phyloP scores from a whole-genome alignment of 441 rosid genomes.

The Croton laevigatus region DNA sequence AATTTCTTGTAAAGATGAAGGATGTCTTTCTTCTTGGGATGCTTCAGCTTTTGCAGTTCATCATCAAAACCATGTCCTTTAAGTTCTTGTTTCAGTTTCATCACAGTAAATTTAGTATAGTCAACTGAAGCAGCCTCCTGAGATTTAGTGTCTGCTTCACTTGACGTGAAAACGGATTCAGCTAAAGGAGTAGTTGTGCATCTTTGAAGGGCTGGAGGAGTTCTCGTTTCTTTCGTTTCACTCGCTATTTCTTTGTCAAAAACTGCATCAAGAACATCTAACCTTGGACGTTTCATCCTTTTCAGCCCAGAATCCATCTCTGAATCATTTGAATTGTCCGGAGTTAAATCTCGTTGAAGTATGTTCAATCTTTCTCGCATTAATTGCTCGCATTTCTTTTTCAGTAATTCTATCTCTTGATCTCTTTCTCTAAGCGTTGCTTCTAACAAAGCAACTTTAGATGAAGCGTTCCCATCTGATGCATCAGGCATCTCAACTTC shows the following conservation, averaged over 20 bases:
- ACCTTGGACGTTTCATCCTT: constrained; percentile 59
- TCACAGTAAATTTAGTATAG: constrained; percentile 60
- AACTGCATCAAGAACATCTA: constrained; percentile 49
- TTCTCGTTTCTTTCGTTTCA: constrained; percentile 45
- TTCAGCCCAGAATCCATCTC: constrained; percentile 57
- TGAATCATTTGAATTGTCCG: constrained; percentile 51
- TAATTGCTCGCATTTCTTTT: constrained; percentile 55
- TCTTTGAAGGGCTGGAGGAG: constrained; percentile 37
- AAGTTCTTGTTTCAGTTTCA: constrained; percentile 71
- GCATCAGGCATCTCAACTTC: constrained; percentile 44
- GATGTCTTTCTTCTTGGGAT: constrained; percentile 71
- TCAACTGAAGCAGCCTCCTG: constrained; percentile 49
- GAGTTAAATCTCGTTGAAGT: constrained; percentile 60
- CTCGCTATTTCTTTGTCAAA: constrained; percentile 36
- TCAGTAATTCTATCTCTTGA: constrained; percentile 67
- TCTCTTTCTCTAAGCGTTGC: constrained; percentile 79
- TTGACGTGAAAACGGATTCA: constrained; percentile 41
- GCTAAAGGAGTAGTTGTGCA: constrained; percentile 41
- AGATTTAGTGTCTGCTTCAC: constrained; percentile 41
- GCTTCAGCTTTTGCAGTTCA: constrained; percentile 57
- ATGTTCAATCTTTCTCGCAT: constrained; percentile 59
- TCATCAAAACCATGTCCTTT: constrained; percentile 61
- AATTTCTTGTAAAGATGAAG: constrained; percentile 55
- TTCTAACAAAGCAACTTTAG: constrained; percentile 61
- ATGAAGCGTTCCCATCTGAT: constrained; percentile 55